Evolutionary conservation across 352 stramenopile species (phyloP).

Genomic region (Pythium volutum): DNA sequence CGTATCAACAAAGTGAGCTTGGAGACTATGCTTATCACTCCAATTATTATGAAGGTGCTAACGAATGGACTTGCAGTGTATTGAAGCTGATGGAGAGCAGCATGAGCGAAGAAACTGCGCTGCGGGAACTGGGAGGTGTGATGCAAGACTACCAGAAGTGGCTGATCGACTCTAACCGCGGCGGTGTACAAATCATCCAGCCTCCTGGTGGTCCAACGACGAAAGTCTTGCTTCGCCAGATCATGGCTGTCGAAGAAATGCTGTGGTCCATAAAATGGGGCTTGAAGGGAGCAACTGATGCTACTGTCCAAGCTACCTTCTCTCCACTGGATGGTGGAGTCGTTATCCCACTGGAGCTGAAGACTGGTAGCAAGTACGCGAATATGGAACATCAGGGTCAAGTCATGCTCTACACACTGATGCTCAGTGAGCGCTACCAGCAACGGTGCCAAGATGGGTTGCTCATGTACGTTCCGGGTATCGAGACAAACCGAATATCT

Average conservation of each 20-base stretch:
- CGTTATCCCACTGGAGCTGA: slow-evolving; percentile 82
- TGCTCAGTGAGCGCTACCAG: slow-evolving; percentile 77
- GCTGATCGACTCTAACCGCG: slow-evolving; percentile 31
- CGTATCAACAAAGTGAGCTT: slow-evolving; percentile 70
- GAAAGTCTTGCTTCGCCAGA: slow-evolving; percentile 36
- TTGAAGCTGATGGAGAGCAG: slow-evolving; percentile 65
- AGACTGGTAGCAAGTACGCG: slow-evolving; percentile 81
- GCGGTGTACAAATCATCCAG: slow-evolving; percentile 40
- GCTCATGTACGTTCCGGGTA: slow-evolving; percentile 68
- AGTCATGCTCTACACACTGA: slow-evolving; percentile 87
- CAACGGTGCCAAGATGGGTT: slow-evolving; percentile 56
- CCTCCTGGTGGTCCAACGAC: slow-evolving; percentile 17
- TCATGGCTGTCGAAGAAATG: slow-evolving; percentile 81
- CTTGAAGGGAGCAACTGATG: slow-evolving; percentile 75
- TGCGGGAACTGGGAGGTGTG: slow-evolving; percentile 55
- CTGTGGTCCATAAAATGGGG: slow-evolving; percentile 86
- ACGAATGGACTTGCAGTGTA: slow-evolving; percentile 35
- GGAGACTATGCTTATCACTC: slow-evolving; percentile 4
- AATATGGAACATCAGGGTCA: slow-evolving; percentile 70
- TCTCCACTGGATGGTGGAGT: slow-evolving; percentile 9
- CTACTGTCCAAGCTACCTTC: slow-evolving; percentile 56
- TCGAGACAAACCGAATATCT: slow-evolving; percentile 65
- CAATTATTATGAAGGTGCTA: background rate
- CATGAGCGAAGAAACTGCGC: slow-evolving; percentile 51
- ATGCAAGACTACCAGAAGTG: slow-evolving; percentile 54